These are phyloP conservation scores for Candida pseudoglaebosa DNA, from an alignment of 805 yeast species.

Conservation along the genomic window DNA sequence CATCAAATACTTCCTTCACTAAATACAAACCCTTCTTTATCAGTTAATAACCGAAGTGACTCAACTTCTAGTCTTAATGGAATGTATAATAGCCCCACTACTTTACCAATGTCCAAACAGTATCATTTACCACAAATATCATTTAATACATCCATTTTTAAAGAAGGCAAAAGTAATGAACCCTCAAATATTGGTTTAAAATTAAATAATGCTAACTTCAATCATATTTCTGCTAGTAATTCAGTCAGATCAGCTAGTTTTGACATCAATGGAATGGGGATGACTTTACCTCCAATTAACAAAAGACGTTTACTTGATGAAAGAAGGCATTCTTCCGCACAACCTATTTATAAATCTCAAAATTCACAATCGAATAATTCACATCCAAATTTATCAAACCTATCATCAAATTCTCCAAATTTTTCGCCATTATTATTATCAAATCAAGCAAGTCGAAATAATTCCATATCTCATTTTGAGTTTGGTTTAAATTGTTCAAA, in stretches of 20 bases:
- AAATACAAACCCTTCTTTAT: neutral
- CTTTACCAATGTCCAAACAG: constrained; percentile 10
- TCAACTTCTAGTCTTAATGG: constrained; percentile 2
- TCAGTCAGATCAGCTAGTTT: constrained; percentile 22
- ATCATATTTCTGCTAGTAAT: constrained; percentile 4
- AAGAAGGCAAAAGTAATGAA: constrained; percentile 11
- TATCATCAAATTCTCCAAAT: constrained; percentile 10
- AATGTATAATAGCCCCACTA: neutral
- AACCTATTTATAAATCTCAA: constrained; percentile 12
- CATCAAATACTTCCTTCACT: constrained; percentile 3
- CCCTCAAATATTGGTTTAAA: neutral
- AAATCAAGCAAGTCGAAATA: constrained; percentile 33
- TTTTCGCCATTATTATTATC: constrained; percentile 23
- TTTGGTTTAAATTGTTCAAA: constrained; percentile 22
- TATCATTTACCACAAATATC: constrained; percentile 27
- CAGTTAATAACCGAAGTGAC: neutral
- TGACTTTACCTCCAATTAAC: constrained; percentile 20
- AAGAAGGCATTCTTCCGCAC: constrained; percentile 26
- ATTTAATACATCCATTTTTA: constrained; percentile 41
- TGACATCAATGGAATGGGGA: constrained; percentile 13
- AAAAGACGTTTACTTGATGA: constrained; percentile 29
- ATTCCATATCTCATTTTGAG: constrained; percentile 35
- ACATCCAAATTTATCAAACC: constrained; percentile 18
- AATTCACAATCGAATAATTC: constrained; percentile 11
- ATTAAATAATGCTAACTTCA: neutral